Percentiles rank a stretch among this genome's conserved stretches.
These are phyloP conservation scores for Tylopilus sp. DNA, from an alignment of 768 basidiomycete genomes.

Conservation along the genomic window DNA sequence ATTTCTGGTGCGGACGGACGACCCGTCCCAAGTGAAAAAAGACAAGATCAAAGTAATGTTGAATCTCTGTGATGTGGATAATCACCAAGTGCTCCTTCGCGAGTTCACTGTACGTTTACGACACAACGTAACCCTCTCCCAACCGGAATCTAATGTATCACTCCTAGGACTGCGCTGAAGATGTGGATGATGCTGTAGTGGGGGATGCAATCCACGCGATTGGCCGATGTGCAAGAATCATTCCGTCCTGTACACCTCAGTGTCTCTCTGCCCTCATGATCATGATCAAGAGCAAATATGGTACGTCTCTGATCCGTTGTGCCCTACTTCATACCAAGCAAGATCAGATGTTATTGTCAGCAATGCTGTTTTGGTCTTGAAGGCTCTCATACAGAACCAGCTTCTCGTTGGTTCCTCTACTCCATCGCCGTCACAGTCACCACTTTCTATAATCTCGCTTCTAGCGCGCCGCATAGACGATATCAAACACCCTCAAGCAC, in stretches of 20 bases:
- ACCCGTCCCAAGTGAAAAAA: constrained; percentile 62
- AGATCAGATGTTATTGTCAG: constrained; percentile 70
- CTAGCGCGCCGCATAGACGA: constrained; percentile 77
- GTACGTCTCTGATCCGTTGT: constrained; percentile 37
- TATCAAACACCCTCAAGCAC: constrained; percentile 74
- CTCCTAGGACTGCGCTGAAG: constrained; percentile 76
- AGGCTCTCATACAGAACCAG: constrained; percentile 75
- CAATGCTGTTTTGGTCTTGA: constrained; percentile 80
- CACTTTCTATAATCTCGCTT: constrained; percentile 69
- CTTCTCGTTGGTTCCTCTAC: constrained; percentile 37
- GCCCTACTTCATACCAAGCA: constrained; percentile 3
- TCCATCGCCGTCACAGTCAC: constrained; percentile 32
- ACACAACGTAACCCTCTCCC: background rate
- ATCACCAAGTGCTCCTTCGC: constrained; percentile 64
- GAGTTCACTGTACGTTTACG: constrained; percentile 74
- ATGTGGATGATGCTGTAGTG: constrained; percentile 67
- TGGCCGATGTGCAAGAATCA: constrained; percentile 65
- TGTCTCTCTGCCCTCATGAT: constrained; percentile 73
- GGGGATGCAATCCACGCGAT: constrained; percentile 73
- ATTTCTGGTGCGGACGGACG: constrained; percentile 69
- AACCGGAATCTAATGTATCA: background rate
- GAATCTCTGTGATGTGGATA: constrained; percentile 61
- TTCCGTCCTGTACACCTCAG: constrained; percentile 66
- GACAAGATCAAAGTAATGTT: constrained; percentile 74
- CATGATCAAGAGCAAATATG: constrained; percentile 76